Evolutionary conservation across 208 protist species (phyloP).

Genomic region (Acanthamoeba healyi): DNA sequence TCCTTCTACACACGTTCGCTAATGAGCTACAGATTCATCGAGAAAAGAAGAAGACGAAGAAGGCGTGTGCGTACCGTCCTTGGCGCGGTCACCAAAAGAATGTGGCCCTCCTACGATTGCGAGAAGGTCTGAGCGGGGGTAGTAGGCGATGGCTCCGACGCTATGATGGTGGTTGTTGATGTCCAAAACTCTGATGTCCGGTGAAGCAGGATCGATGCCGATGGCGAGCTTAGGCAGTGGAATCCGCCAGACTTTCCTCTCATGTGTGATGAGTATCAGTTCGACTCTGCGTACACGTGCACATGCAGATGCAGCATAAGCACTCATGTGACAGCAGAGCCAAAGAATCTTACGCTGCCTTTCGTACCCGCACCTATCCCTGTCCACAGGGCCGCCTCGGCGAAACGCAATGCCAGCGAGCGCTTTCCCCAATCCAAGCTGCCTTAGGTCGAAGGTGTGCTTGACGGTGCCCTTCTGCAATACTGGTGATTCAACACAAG

Average conservation of each 20-base stretch:
- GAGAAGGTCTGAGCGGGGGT: background rate
- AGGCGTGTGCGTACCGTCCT: background rate
- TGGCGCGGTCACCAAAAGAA: background rate
- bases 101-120: background rate
- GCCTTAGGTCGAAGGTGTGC: too few species aligned
- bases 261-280: conserved; percentile 42
- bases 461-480: too few species aligned
- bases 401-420: conserved; percentile 26
- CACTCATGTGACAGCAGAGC: background rate
- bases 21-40: background rate
- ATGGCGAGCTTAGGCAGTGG: conserved; percentile 14
- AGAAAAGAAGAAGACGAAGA: background rate
- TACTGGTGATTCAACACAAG: too few species aligned
- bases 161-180: background rate
- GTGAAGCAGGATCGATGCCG: background rate
- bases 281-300: background rate
- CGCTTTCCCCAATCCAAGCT: too few species aligned
- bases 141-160: background rate
- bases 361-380: background rate
- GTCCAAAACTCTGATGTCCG: background rate
- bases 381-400: background rate
- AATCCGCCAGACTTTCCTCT: background rate
- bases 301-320: background rate
- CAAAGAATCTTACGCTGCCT: too few species aligned
- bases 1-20: background rate